phyloP scores from a whole-genome alignment of 2,329 filamentous ascomycete species.

The Cyphellophora attinorum region DNA sequence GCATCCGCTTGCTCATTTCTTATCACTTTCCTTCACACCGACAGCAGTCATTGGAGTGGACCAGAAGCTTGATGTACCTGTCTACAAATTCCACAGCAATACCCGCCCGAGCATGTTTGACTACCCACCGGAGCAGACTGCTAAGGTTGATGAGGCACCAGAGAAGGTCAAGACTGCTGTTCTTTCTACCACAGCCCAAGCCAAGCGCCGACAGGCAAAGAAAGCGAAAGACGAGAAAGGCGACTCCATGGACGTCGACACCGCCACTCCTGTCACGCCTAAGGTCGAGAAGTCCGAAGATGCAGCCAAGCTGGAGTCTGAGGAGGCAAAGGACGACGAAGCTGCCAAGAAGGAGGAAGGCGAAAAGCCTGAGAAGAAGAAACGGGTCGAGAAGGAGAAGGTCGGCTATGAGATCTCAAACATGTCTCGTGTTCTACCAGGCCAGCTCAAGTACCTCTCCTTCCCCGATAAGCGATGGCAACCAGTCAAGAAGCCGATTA shows the following conservation, averaged over 20 bases:
- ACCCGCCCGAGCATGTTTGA: constrained; percentile 93
- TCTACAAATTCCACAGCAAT: constrained; percentile 92
- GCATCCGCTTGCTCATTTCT: constrained; percentile 98
- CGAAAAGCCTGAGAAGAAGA: constrained; percentile 56
- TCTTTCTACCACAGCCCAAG: constrained; percentile 90
- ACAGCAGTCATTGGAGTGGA: constrained; percentile 93
- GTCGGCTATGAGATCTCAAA: constrained; percentile 92
- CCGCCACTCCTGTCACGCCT: constrained; percentile 59
- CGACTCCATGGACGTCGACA: constrained; percentile 93
- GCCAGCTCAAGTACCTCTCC: constrained; percentile 90
- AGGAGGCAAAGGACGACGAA: constrained; percentile 53
- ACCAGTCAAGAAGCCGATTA: constrained; percentile 88
- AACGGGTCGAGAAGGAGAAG: constrained; percentile 93
- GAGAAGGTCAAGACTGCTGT: constrained; percentile 93
- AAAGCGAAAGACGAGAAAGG: constrained; percentile 68
- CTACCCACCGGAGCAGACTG: constrained; percentile 92
- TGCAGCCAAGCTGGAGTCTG: constrained; percentile 83
- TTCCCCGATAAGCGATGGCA: constrained; percentile 86
- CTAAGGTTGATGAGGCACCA: constrained; percentile 87
- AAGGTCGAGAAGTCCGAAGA: constrained; percentile 44
- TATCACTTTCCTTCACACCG: constrained; percentile 91
- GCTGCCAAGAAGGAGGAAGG: constrained; percentile 47
- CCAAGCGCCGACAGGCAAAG: constrained; percentile 86
- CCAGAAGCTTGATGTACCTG: constrained; percentile 83
- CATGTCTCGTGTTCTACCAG: constrained; percentile 87